phyloP scores from a whole-genome alignment of 2,329 filamentous ascomycete species.

The Anthostomella pinea region DNA sequence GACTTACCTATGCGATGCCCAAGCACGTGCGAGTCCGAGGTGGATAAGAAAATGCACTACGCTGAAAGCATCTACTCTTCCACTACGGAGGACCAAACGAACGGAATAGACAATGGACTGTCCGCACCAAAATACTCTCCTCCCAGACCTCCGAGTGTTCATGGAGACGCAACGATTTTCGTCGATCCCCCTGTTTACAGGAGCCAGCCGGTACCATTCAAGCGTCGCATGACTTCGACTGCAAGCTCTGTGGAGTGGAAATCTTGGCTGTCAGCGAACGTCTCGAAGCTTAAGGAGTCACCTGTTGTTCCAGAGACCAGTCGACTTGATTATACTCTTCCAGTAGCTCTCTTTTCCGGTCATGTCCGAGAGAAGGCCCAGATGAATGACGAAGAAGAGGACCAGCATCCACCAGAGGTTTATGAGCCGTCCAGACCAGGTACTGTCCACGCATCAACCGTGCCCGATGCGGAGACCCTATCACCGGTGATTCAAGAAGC shows the following conservation, averaged over 20 bases:
- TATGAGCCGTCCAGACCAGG: slow-evolving; percentile 14
- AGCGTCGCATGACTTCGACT: slow-evolving; percentile 32
- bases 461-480: slow-evolving; percentile 5
- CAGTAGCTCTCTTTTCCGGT: slow-evolving; percentile 25
- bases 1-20: slow-evolving; percentile 39
- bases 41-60: slow-evolving; percentile 37
- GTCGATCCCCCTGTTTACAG: slow-evolving; percentile 31
- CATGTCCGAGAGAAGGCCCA: slow-evolving; percentile 51
- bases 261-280: slow-evolving; percentile 50
- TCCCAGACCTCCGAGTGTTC: slow-evolving; percentile 17
- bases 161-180: slow-evolving; percentile 35
- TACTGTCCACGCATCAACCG: slow-evolving; percentile 6
- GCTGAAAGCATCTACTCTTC: slow-evolving; percentile 51
- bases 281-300: slow-evolving; percentile 44
- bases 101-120: slow-evolving; percentile 8
- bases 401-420: slow-evolving; percentile 10
- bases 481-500: neutral
- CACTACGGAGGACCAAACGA: slow-evolving; percentile 21
- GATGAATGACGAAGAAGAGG: slow-evolving; percentile 40
- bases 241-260: slow-evolving; percentile 49
- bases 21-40: slow-evolving; percentile 40
- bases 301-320: slow-evolving; percentile 4
- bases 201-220: slow-evolving; percentile 17
- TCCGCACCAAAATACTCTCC: slow-evolving; percentile 14
- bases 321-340: slow-evolving; percentile 15